Conservation (phyloP, 1,284 basidiomycete species). For the Puccinia novopanici region DNA sequence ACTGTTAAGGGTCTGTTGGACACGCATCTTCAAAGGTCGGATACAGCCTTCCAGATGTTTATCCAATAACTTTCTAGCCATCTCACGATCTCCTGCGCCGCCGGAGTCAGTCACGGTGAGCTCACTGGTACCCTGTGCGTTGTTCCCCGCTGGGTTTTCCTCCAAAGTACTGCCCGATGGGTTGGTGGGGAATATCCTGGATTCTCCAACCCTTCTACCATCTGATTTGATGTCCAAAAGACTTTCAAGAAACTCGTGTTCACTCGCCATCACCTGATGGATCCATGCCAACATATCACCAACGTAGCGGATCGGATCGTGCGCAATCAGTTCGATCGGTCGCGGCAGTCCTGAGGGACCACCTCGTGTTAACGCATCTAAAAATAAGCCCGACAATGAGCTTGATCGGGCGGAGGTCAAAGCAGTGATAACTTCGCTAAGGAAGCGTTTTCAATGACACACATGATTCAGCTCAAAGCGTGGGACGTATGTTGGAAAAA, state of each 20-base stretch:
- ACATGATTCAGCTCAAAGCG: not conserved
- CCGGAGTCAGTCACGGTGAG: conserved; percentile 51
- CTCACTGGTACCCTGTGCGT: conserved; percentile 62
- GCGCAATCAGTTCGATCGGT: conserved; percentile 94
- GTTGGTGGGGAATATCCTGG: conserved; percentile 55
- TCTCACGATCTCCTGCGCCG: conserved; percentile 73
- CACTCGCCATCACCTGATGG: conserved; percentile 90
- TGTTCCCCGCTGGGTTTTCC: conserved; percentile 25
- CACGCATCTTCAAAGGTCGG: conserved; percentile 67
- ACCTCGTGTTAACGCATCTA: conserved; percentile 83
- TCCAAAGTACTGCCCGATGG: not conserved
- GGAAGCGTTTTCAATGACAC: not conserved
- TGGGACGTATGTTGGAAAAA: no score
- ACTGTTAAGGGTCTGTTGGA: conserved; percentile 85
- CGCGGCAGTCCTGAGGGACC: conserved; percentile 83
- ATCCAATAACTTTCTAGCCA: conserved; percentile 81
- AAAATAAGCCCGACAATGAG: conserved; percentile 76
- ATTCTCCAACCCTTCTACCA: conserved; percentile 74
- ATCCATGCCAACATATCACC: conserved; percentile 99
- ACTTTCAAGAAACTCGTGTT: conserved; percentile 85
- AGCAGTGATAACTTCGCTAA: conserved; percentile 73
- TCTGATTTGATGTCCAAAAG: conserved; percentile 73
- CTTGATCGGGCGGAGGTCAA: conserved; percentile 80
- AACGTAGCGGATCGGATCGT: conserved; percentile 91
- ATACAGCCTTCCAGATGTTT: conserved; percentile 71